Conservation (phyloP, 176 grass and related monocot species). For the Phyllostachys edulis region DNA sequence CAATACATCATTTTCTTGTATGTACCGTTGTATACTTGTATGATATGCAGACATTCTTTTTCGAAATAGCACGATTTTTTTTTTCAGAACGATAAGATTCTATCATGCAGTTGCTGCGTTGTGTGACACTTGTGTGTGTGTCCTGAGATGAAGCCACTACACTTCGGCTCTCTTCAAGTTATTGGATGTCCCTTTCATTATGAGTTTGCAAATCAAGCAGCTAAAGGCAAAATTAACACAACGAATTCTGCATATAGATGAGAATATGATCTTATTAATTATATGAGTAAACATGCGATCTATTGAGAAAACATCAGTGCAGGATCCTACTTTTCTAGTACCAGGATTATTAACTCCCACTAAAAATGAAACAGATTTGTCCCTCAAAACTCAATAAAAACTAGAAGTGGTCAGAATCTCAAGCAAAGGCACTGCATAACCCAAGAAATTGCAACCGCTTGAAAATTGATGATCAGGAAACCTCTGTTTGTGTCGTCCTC, state of each 20-base stretch:
- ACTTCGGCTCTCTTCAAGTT: neutral
- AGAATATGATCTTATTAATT: neutral
- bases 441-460: neutral
- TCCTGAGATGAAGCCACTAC: neutral
- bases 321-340: constrained; percentile 45
- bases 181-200: neutral
- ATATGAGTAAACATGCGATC: constrained; percentile 11
- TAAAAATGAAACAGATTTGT: constrained; percentile 23
- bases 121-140: neutral
- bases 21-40: neutral
- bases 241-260: neutral
- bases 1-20: neutral
- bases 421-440: constrained; percentile 3
- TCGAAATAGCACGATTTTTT: neutral
- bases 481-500: neutral
- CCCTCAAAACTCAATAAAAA: constrained; percentile 42
- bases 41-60: neutral
- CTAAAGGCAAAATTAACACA: neutral
- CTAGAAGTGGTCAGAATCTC: constrained; percentile 27
- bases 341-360: constrained; percentile 12
- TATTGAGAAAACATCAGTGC: constrained; percentile 37
- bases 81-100: neutral
- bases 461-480: constrained; percentile 17
- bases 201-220: neutral
- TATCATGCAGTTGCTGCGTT: neutral